Conservation (phyloP, 495 filamentous ascomycete species). For the Hapsidospora chrysogenum region DNA sequence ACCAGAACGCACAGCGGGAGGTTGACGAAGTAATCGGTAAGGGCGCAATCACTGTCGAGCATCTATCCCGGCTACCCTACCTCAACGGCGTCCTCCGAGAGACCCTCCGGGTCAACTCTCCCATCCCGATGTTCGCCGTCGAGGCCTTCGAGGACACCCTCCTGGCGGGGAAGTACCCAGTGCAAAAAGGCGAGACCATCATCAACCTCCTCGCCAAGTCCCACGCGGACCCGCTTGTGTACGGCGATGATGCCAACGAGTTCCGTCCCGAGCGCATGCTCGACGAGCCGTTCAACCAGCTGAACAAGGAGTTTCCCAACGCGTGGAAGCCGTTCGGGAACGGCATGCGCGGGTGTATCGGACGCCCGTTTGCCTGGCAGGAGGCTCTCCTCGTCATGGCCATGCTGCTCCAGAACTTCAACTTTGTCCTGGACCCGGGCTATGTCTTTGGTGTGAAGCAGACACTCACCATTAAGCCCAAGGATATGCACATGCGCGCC, state of each 20-base stretch:
- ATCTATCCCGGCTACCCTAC: conserved; percentile 45
- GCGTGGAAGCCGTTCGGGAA: conserved; percentile 37
- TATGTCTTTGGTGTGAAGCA: conserved; percentile 44
- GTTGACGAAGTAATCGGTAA: conserved; percentile 38
- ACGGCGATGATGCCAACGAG: conserved; percentile 29
- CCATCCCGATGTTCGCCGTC: conserved; percentile 37
- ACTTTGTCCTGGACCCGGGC: conserved; percentile 28
- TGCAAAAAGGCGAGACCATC: conserved; percentile 36
- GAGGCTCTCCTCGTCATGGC: conserved; percentile 29
- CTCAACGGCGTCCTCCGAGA: conserved; percentile 42
- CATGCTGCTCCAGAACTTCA: conserved; percentile 37
- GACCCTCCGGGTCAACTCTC: conserved; percentile 43
- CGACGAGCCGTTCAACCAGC: conserved; percentile 34
- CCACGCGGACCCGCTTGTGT: conserved; percentile 25
- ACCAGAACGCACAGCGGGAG: conserved; percentile 15
- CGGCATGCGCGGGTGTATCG: conserved; percentile 31
- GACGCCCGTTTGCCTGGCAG: conserved; percentile 39
- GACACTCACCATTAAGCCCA: conserved; percentile 53
- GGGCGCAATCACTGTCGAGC: conserved; percentile 37
- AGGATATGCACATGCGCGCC: conserved; percentile 44
- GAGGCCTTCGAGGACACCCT: conserved; percentile 26
- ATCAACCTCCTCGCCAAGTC: conserved; percentile 21
- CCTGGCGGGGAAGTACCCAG: conserved; percentile 43
- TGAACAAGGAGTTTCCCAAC: conserved; percentile 22
- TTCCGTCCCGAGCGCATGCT: conserved; percentile 42